Base-by-base conservation (phyloP, 805 yeast species). In the Kuraishia piskuri region DNA sequence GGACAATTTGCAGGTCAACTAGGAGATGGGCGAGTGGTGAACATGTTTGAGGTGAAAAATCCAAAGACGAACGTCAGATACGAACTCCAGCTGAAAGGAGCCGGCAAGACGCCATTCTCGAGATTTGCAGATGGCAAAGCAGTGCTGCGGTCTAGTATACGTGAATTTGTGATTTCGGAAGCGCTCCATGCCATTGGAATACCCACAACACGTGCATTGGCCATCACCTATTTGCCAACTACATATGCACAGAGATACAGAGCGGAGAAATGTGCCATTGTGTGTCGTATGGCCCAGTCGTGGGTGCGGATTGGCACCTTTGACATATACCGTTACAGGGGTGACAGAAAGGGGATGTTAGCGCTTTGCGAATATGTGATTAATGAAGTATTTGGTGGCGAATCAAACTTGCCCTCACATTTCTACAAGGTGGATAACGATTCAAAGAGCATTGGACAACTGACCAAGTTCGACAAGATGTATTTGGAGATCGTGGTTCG, bases 91-190 rank as follows among this genome's bases (percentile, higher is more conserved):
- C 69, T 92, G 57, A 92, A 92, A 70, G 99, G 99, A 0, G 82
- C 94, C 2, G 99, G 99, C 0, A 72, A 79, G 58, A 92, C 98
- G 0, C 97, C 98, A 1, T 92, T 78, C 66, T 87, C 96, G 0
- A 77, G 99, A 55, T 92, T 91, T 74, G 98, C 97, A 0, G 99
- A 92, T 69, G 99, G 99, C 3, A 90, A 89, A 63, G 97, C 98
- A 0, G 96, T 90, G 5, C 62, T 92, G 31, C 71, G 97, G 56
- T 90, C 97, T 1, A 84, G 95, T 49, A 82, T 94, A 40, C 74
- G 98, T 37, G 99, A 92, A 65, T 91, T 88, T 55, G 75, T 92
- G 50, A 86, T 88, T 1, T 84, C 94, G 3, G 98, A 94, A 63
- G 82, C 88, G 24, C 71, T 94, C 52, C 67, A 86, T 63, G 86